Evolutionary conservation across 805 yeast species (phyloP), one percentile per base, ranked within the genome.

Genomic region (Blastobotrys americana): DNA sequence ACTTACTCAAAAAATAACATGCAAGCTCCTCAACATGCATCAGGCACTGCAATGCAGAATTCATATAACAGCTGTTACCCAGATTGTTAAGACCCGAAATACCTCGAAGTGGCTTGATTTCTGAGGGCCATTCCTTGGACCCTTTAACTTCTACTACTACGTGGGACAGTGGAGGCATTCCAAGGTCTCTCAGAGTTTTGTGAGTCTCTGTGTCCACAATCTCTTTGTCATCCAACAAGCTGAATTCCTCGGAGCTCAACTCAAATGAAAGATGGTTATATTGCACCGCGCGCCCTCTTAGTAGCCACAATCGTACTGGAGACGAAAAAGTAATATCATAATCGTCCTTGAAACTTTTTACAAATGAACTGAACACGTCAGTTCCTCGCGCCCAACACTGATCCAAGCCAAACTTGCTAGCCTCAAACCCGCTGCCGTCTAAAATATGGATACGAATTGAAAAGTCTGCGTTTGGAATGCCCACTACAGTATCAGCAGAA

Each of bases 1-100:
- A 38, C 44, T 37, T 39, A 38, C 55, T 45, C 31, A 81, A 64
- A 55, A 90, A 93, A 59, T 87, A 90, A 35, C 78, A 72, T 6
- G 81, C 76, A 20, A 93, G 63, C 60, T 87, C 96, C 1, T 95
- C 95, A 9, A 89, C 73, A 58, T 90, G 97, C 9, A 55, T 42
- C 35, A 90, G 66, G 57, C 97, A 90, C 58, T 93, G 97, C 37
- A 90, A 65, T 0, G 96, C 96, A 6, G 95, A 84, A 61, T 87
- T 88, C 97, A 89, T 88, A 61, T 87, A 89, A 62, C 97, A 89
- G 0, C 95, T 81, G 59, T 89, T 89, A 2, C 97, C 97, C 49
- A 88, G 66, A 57, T 86, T 89, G 42, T 72, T 67, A 57, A 82
- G 52, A 49, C 97, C 82, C 47, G 71, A 61, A 39, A 69, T 58